Evolutionary conservation across 2,329 filamentous ascomycete genomes (phyloP), one percentile per base, ranked within the genome.

Genomic region (Colletotrichum musae): DNA sequence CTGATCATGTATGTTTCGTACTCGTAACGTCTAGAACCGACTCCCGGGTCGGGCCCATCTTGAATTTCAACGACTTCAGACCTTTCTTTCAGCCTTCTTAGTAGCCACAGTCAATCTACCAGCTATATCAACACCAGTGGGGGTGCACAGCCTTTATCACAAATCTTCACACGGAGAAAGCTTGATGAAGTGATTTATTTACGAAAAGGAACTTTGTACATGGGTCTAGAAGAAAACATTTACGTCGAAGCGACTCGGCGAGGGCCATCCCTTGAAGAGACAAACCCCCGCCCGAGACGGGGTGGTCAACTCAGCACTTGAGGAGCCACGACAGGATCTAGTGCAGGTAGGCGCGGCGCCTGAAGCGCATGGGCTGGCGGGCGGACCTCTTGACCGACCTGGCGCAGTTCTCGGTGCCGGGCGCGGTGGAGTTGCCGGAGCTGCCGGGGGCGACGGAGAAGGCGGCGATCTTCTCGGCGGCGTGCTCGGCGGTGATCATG

Each of bases 401-500:
- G 15, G 39, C 9, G 58, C 59, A 68, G 28, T 56, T 36, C 16
- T 4, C 21, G 16, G 50, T 2, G 47, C 18, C n/a, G n/a, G 54
- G 15, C 26, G 61, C 50, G 51, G 65, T 60, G 43, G 70, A 61
- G 28, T 57, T 68, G 45, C 21, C 21, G 21, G 21, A 24, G 21
- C 50, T 41, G 10, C 68, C 51, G 24, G 67, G 18, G 39, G 62
- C 67, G 36, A 53, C 50, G 47, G 70, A 59, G 41, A 62, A 52
- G 51, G 65, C 65, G 13, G 58, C 56, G 53, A 72, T 72, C 64
- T 57, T 72, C 70, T 72, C 59, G 32, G 68, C 70, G 4, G 70
- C 70, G 47, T 64, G 68, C 57, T 72, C 70, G 39, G 68, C 68
- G 4, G 70, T 63, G 53, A 72, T 63, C 68, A 72, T 71, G 47